Conservation (phyloP, 1,139 yeast genomes). For the Candida gigantensis region DNA sequence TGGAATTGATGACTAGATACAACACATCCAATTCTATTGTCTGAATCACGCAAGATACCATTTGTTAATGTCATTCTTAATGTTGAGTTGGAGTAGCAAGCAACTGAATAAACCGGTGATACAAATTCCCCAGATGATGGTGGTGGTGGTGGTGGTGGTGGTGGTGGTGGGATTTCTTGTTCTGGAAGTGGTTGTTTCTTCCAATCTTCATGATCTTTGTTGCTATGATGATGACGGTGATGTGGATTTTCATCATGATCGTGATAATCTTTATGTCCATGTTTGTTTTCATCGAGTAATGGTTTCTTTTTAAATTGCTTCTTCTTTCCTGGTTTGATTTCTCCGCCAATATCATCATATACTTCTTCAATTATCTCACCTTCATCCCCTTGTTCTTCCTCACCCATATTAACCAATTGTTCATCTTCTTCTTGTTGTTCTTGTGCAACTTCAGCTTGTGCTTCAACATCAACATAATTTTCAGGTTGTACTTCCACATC, state of each 20-base stretch:
- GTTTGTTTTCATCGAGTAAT: slow-evolving; percentile 6
- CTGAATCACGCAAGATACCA: slow-evolving; percentile 37
- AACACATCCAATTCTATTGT: slow-evolving; percentile 42
- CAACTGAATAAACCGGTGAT: slow-evolving; percentile 33
- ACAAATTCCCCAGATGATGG: slow-evolving; percentile 15
- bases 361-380: slow-evolving; percentile 11
- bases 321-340: slow-evolving; percentile 8
- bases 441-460: slow-evolving; percentile 3
- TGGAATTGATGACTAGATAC: slow-evolving; percentile 46
- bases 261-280: slow-evolving; percentile 5
- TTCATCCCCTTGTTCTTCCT: background rate
- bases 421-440: slow-evolving; percentile 5
- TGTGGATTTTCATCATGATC: slow-evolving; percentile 3
- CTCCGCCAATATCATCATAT: slow-evolving; percentile 14
- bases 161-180: slow-evolving; percentile 5
- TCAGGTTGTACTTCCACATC: slow-evolving; percentile 4
- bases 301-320: slow-evolving; percentile 8
- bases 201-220: slow-evolving; percentile 4
- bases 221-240: slow-evolving; percentile 7
- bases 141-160: background rate
- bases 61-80: slow-evolving; percentile 33
- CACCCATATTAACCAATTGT: too few relatives aligned
- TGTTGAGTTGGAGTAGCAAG: slow-evolving; percentile 34
- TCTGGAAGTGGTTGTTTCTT: background rate
- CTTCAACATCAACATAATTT: slow-evolving; percentile 3